Evolutionary conservation across 2,329 filamentous ascomycete species (phyloP).

Genomic region (Chrysoporthe deuterocubensis): DNA sequence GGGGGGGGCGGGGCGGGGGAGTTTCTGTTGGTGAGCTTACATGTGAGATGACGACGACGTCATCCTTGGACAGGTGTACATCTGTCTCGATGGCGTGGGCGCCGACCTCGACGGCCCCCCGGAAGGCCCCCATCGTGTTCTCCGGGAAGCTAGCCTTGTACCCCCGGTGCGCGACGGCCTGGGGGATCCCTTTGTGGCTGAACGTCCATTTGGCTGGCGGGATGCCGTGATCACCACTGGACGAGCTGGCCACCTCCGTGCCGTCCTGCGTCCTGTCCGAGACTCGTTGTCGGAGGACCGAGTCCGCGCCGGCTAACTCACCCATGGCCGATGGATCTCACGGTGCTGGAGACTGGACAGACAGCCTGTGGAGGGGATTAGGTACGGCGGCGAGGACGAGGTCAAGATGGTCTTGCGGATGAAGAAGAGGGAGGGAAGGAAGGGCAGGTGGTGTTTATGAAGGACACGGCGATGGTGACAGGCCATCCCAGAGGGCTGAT

Average conservation of each 20-base stretch:
- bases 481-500: not conserved
- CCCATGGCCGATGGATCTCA: not conserved
- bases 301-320: not conserved
- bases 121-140: constrained; percentile 83
- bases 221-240: constrained; percentile 13
- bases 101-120: constrained; percentile 72
- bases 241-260: not conserved
- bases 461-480: not conserved
- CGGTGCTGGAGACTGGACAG: not conserved
- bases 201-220: constrained; percentile 23
- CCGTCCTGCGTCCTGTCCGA: constrained; percentile 3
- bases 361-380: not conserved
- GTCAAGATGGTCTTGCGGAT: not conserved
- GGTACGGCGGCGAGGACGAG: not conserved
- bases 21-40: constrained; percentile 47
- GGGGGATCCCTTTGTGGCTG: constrained; percentile 52
- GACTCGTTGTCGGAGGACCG: constrained; percentile 11
- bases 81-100: constrained; percentile 88
- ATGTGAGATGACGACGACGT: constrained; percentile 84
- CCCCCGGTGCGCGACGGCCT: constrained; percentile 78
- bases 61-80: constrained; percentile 79
- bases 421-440: not conserved
- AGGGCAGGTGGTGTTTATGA: not conserved
- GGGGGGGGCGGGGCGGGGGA: no score
- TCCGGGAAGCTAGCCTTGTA: constrained; percentile 81